Evolutionary conservation across 441 rosid species (phyloP), one percentile per base, ranked within the genome.

Genomic region (Erodium texanum): DNA sequence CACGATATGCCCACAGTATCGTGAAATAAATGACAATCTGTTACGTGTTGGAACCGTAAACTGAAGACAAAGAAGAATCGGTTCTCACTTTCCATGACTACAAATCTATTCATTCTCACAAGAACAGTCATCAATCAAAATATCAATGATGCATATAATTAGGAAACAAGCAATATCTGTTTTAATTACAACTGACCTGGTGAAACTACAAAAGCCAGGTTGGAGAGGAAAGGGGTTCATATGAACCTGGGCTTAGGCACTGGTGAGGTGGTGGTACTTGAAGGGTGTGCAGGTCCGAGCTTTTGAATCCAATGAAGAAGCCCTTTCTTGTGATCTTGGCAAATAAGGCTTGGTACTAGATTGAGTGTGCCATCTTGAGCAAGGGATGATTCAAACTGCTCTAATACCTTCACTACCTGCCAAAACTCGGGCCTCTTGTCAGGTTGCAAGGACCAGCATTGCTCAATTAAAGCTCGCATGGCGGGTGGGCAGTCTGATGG

Each of bases 401-500:
- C 96, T 70, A 94, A 80, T 24, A 88, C 88, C 80, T 85, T 88
- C 69, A 94, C 94, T 15, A 94, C 78, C 80, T 94, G 98, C 89
- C 93, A 83, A 80, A 92, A 94, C 75, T 94, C 99, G 0, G 97
- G 99, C 82, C 99, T 85, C 80, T 87, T 92, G 19, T 88, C 98
- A 0, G 96, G 88, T 3, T 88, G 81, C 80, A 81, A 73, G 1
- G 91, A 86, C 99, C 99, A 94, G 56, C 99, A 94, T 64, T 87
- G 97, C 82, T 94, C 96, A 14, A 94, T 88, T 50, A 94, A 81
- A 41, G 90, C 91, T 82, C 76, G 80, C 92, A 94, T 82, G 19
- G 96, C 86, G 22, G 75, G 74, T 15, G 94, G 88, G 70, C 97
- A 92, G 64, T 81, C 83, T 69, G 61, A 75, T 0, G 99, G 96